Conservation (phyloP, 768 basidiomycete genomes). For the Boletellus emodensis region DNA sequence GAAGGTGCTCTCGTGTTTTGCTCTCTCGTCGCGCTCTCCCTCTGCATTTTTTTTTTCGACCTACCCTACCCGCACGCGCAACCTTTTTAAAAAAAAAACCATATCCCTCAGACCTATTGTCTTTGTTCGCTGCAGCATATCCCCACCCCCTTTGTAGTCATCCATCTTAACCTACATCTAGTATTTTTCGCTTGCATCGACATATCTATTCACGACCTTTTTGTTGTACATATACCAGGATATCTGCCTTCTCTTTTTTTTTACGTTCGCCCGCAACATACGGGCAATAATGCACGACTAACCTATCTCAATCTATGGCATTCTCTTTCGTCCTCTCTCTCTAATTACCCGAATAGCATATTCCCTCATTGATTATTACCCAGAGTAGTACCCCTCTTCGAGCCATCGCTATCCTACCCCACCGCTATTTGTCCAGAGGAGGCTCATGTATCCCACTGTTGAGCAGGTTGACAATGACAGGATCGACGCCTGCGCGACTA, state of each 20-base stretch:
- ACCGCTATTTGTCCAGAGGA: slow-evolving; percentile 30
- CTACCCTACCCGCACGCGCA: slow-evolving; percentile 25
- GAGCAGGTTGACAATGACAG: slow-evolving; percentile 48
- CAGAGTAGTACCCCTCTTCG: too few species aligned
- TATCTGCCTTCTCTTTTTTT: not conserved
- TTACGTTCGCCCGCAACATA: slow-evolving; percentile 19
- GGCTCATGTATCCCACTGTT: slow-evolving; percentile 56
- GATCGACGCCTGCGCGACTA: slow-evolving; percentile 38
- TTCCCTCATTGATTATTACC: not conserved
- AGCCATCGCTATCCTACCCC: not conserved
- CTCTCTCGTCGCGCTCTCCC: slow-evolving; percentile 11
- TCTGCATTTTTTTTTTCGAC: slow-evolving; percentile 15
- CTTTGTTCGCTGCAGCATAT: slow-evolving; percentile 19
- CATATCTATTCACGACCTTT: slow-evolving; percentile 14
- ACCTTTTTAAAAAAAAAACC: slow-evolving; percentile 4
- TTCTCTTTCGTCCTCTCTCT: slow-evolving; percentile 1
- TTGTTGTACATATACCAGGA: slow-evolving; percentile 26
- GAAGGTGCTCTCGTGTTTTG: slow-evolving; percentile 15
- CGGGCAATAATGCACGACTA: slow-evolving; percentile 20
- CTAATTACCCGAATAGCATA: slow-evolving; percentile 11
- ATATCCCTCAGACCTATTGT: slow-evolving; percentile 14
- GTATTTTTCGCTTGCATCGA: slow-evolving; percentile 14
- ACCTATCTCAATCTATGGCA: slow-evolving; percentile 27
- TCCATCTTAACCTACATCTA: slow-evolving; percentile 13
- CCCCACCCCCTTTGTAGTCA: slow-evolving; percentile 19